Base-by-base conservation (phyloP, 2,329 filamentous ascomycete genomes). In the Colletotrichum aenigma region DNA sequence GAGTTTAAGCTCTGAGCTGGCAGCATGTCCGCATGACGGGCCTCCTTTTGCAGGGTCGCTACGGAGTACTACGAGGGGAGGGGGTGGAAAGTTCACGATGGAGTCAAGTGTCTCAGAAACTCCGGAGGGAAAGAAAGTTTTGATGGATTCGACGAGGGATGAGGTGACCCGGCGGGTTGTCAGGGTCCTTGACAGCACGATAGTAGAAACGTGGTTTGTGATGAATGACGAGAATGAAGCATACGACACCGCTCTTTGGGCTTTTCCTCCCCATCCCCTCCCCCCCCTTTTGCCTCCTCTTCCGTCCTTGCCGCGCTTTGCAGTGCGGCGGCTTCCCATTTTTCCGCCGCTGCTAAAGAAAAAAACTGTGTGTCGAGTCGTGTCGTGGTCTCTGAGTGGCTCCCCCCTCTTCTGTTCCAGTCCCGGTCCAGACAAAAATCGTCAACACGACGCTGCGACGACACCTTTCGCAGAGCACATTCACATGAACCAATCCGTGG, bases 1-100 rank as follows among this genome's bases (percentile, higher is more conserved):
- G 89, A 92, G 82, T 95, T 94, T 83, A 92, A 89, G 85, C 84
- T 92, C 70, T 74, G 38, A 66, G 60, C 24, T 66, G 61, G 24
- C 55, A 21, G 16, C 24, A 26, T 10, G 24, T 36, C 32, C 18
- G 43, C 55, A 56, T 58, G 16, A 18, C 55, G 55, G 30, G 30
- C 32, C 60, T 64, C 28, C 9, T 64, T 36, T 64, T 15, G 3
- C 32, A 21, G 30, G 16, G 18, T 32, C 60, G 2, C 32, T 64
- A 36, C 4, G 30, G n/a, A 21, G 12, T 7, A 21, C 24, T 24
- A 24, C 52, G 55, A 28, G 58, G 28, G 58, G 28, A 61, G 26
- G 58, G 26, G 26, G 26, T 28, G 30, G 58, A n/a, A 61, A 61
- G 58, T 34, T 34, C 58, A 61, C 58, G 58, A 61, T 28, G 58